Percentiles rank a stretch among this genome's conserved stretches.
Evolutionary conservation across 306 rosid genomes (phyloP).

Genomic region (Leucaena leucocephala): DNA sequence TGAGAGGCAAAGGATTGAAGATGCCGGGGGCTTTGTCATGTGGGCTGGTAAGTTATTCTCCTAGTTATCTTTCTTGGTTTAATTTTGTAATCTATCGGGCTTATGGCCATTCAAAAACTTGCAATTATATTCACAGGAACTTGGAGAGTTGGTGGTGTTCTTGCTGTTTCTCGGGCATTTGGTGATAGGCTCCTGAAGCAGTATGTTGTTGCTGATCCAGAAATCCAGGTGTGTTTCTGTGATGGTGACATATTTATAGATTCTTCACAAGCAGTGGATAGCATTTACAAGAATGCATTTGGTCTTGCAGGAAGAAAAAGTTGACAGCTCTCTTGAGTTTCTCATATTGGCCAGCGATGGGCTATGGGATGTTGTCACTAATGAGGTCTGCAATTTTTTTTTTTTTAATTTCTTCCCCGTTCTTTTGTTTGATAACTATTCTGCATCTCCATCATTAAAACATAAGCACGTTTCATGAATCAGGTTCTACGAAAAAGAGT

Average conservation of each 20-base stretch:
- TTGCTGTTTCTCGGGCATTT: conserved; percentile 98
- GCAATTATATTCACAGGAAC: conserved; percentile 61
- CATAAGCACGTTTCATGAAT: neutral
- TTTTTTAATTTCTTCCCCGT: neutral
- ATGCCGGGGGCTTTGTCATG: conserved; percentile 97
- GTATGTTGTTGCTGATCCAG: conserved; percentile 99
- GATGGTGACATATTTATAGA: conserved; percentile 23
- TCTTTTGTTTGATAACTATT: neutral
- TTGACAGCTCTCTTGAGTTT: conserved; percentile 92
- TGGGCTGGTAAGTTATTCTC: conserved; percentile 79
- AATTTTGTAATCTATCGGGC: conserved; percentile 11
- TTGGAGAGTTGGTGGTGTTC: conserved; percentile 99
- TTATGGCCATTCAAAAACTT: conserved; percentile 8
- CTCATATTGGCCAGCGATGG: conserved; percentile 98
- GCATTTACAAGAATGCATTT: conserved; percentile 16
- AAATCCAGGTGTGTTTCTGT: conserved; percentile 73
- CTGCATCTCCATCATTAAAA: conserved; percentile 3
- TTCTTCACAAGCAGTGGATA: conserved; percentile 11
- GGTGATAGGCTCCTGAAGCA: conserved; percentile 97
- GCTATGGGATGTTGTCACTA: conserved; percentile 95
- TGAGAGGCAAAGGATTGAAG: conserved; percentile 94
- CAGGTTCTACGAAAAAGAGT: conserved; percentile 1
- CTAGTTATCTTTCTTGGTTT: conserved; percentile 25
- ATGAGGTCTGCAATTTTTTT: conserved; percentile 62
- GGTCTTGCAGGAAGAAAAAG: conserved; percentile 78